Conservation (phyloP, 208 protist species). For the Leishmania turanica region DNA sequence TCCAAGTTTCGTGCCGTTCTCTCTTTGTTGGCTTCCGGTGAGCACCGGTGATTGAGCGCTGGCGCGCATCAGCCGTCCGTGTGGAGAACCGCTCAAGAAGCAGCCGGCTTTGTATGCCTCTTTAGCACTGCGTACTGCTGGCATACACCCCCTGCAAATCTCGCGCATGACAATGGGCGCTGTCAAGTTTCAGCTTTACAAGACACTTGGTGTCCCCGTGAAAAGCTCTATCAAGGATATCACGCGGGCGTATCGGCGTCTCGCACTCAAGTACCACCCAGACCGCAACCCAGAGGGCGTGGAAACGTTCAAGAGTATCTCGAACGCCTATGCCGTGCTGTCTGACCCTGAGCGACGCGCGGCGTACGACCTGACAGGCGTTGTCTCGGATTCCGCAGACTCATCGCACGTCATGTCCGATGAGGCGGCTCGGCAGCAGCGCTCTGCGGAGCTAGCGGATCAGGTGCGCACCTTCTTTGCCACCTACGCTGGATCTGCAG, state of each 20-base stretch:
- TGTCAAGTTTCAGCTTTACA: slow-evolving; percentile 51
- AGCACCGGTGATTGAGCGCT: neutral
- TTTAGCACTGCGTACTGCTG: neutral
- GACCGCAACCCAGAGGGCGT: slow-evolving; percentile 86
- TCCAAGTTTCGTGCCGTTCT: slow-evolving; percentile 10
- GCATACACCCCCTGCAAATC: neutral
- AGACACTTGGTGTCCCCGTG: slow-evolving; percentile 48
- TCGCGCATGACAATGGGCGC: slow-evolving; percentile 7
- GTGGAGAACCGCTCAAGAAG: neutral
- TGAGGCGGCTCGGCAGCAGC: slow-evolving; percentile 43
- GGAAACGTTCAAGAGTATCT: slow-evolving; percentile 90
- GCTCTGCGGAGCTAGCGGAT: slow-evolving; percentile 64
- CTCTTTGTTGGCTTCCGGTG: neutral
- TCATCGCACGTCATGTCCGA: slow-evolving; percentile 6
- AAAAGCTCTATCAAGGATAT: slow-evolving; percentile 54
- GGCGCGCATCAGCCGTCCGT: neutral
- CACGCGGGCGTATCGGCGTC: slow-evolving; percentile 66
- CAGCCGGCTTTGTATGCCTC: neutral
- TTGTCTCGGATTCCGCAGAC: slow-evolving; percentile 24
- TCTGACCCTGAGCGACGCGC: slow-evolving; percentile 92
- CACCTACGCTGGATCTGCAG: slow-evolving; percentile 68
- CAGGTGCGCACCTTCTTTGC: slow-evolving; percentile 74
- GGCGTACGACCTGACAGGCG: slow-evolving; percentile 96
- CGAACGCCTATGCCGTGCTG: slow-evolving; percentile 97
- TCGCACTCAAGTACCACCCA: slow-evolving; percentile 87